A percentile compares a stretch with the other conserved stretches of the same genome.
phyloP scores from a whole-genome alignment of 2,329 filamentous ascomycete genomes.

The Sporothrix phasma region DNA sequence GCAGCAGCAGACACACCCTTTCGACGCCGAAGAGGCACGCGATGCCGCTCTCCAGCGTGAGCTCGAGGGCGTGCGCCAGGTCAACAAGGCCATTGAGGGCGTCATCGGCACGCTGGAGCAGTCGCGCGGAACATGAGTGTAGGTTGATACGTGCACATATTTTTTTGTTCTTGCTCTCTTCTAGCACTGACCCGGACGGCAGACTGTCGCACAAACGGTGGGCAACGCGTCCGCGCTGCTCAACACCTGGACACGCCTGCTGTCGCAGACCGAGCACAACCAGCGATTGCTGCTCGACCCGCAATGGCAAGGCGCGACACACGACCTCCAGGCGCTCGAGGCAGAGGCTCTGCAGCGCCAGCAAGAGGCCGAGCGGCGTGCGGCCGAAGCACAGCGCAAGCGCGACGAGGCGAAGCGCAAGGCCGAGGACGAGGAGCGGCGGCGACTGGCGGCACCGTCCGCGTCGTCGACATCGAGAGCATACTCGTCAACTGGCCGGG shows the following conservation, averaged over 20 bases:
- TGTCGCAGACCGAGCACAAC: slow-evolving; percentile 96
- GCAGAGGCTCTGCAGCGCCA: slow-evolving; percentile 64
- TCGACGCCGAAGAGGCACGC: slow-evolving; percentile 56
- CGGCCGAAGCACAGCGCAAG: slow-evolving; percentile 67
- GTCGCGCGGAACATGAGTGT: slow-evolving; percentile 72
- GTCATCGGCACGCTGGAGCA: slow-evolving; percentile 62
- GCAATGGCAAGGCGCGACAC: slow-evolving; percentile 77
- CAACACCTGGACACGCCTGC: slow-evolving; percentile 90
- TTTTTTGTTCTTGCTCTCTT: background rate
- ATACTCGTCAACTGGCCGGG: background rate
- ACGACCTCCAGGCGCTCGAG: slow-evolving; percentile 80
- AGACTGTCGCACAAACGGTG: slow-evolving; percentile 81
- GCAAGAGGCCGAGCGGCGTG: slow-evolving; percentile 66
- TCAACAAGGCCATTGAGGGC: slow-evolving; percentile 80
- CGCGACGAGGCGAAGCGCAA: slow-evolving; percentile 58
- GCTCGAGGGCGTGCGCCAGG: slow-evolving; percentile 69
- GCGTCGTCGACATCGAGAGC: slow-evolving; percentile 5
- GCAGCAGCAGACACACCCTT: slow-evolving; percentile 28
- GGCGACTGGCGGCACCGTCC: slow-evolving; percentile 19
- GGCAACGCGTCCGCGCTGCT: slow-evolving; percentile 79
- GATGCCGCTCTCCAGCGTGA: slow-evolving; percentile 69
- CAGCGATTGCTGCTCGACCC: slow-evolving; percentile 84
- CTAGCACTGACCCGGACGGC: background rate
- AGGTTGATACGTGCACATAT: slow-evolving; percentile 22
- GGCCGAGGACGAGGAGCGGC: slow-evolving; percentile 48